A percentile compares a stretch with the other conserved stretches of the same genome.
phyloP scores from a whole-genome alignment of 2,329 filamentous ascomycete species.

The Cordyceps pruinosa region DNA sequence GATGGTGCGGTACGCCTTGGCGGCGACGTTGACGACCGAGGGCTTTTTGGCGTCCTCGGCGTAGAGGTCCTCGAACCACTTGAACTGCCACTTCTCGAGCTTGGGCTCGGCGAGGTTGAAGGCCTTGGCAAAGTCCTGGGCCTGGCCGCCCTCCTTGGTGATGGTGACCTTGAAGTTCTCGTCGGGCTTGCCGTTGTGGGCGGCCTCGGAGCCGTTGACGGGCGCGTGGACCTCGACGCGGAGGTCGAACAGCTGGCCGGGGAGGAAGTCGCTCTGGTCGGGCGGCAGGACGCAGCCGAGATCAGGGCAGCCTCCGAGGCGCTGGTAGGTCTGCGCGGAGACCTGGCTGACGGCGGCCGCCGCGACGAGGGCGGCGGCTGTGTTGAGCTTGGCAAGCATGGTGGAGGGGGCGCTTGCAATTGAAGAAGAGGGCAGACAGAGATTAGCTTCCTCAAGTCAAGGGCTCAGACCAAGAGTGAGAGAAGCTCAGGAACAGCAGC shows the following conservation, averaged over 20 bases:
- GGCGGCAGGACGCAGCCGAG: slow-evolving; percentile 55
- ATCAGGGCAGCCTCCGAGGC: slow-evolving; percentile 51
- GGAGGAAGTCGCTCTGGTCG: slow-evolving; percentile 70
- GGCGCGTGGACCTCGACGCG: slow-evolving; percentile 77
- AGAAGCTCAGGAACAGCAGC: neutral
- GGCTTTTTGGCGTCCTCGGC: slow-evolving; percentile 63
- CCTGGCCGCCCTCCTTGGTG: slow-evolving; percentile 50
- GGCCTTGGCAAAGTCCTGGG: slow-evolving; percentile 54
- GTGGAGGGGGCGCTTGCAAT: neutral
- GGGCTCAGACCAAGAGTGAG: neutral
- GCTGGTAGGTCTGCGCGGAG: slow-evolving; percentile 52
- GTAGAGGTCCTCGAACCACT: slow-evolving; percentile 81
- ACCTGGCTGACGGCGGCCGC: slow-evolving; percentile 30
- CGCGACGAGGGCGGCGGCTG: slow-evolving; percentile 22
- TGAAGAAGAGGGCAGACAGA: neutral
- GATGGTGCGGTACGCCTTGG: slow-evolving; percentile 70
- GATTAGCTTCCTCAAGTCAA: neutral
- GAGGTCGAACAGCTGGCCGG: slow-evolving; percentile 78
- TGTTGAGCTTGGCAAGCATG: slow-evolving; percentile 33
- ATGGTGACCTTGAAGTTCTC: slow-evolving; percentile 71
- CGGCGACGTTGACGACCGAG: slow-evolving; percentile 70
- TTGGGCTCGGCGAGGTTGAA: slow-evolving; percentile 64
- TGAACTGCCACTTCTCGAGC: slow-evolving; percentile 75
- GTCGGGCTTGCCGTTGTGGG: slow-evolving; percentile 60
- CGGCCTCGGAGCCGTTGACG: slow-evolving; percentile 74